Conservation (phyloP, 1,284 basidiomycete genomes). For the Rhodotorula mucilaginosa region DNA sequence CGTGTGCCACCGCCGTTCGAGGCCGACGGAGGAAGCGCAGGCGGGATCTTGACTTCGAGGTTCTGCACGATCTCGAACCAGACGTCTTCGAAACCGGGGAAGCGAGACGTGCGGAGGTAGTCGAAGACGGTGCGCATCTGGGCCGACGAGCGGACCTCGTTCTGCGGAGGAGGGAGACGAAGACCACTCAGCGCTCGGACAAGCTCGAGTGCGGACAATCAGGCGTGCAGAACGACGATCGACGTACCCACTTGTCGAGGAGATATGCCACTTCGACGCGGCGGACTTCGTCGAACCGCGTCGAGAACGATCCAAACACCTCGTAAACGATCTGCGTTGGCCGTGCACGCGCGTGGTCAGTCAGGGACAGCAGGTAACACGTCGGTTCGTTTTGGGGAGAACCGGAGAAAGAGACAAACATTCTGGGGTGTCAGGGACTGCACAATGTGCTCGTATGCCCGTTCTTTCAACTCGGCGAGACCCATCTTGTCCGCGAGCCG, state of each 20-base stretch:
- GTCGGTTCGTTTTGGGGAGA: background rate
- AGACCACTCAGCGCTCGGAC: too few relatives aligned
- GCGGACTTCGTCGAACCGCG: conserved; percentile 40
- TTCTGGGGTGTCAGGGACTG: conserved; percentile 40
- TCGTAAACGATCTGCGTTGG: conserved; percentile 39
- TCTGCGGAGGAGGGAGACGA: background rate
- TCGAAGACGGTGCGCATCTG: conserved; percentile 33
- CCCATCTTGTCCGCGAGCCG: conserved; percentile 46
- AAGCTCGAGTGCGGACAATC: background rate
- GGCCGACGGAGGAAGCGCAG: background rate
- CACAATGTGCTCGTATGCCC: conserved; percentile 45
- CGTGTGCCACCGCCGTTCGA: background rate
- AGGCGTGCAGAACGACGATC: too few relatives aligned
- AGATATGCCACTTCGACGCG: conserved; percentile 40
- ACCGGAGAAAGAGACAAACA: conserved; percentile 13
- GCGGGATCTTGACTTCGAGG: conserved; percentile 17
- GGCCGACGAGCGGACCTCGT: conserved; percentile 24
- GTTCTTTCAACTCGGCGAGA: conserved; percentile 42
- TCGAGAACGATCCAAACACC: conserved; percentile 41
- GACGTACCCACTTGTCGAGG: conserved; percentile 36
- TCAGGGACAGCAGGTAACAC: background rate
- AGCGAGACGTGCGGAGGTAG: conserved; percentile 22
- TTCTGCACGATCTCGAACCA: conserved; percentile 26
- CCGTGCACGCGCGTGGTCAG: background rate
- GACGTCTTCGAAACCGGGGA: conserved; percentile 36